These are phyloP conservation scores for Starmerella davenportii DNA, from an alignment of 805 yeast genomes.

Conservation along the genomic window DNA sequence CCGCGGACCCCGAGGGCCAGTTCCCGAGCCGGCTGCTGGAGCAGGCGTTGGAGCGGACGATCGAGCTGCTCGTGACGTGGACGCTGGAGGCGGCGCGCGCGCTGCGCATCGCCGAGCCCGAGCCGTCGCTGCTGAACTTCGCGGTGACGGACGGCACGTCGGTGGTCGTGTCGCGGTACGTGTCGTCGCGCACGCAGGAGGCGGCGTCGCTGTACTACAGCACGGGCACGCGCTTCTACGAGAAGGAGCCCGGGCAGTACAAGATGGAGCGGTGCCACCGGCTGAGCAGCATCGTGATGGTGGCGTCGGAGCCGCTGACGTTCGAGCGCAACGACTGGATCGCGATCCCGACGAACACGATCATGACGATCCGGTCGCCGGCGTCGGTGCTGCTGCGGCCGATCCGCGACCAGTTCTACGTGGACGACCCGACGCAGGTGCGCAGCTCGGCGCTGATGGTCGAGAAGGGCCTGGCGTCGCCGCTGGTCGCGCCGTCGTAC, in stretches of 20 bases:
- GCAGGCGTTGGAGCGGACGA: slow-evolving; percentile 52
- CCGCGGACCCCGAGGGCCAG: slow-evolving; percentile 38
- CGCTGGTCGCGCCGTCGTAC: slow-evolving; percentile 41
- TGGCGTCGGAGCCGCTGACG: slow-evolving; percentile 90
- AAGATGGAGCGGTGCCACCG: slow-evolving; percentile 86
- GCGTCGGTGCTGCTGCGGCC: slow-evolving; percentile 87
- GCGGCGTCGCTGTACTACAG: slow-evolving; percentile 93
- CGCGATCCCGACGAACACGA: slow-evolving; percentile 83
- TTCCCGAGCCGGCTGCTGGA: slow-evolving; percentile 33
- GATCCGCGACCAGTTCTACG: slow-evolving; percentile 71
- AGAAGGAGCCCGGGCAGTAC: slow-evolving; percentile 78
- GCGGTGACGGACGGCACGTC: slow-evolving; percentile 88
- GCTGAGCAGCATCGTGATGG: slow-evolving; percentile 87
- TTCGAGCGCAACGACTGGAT: slow-evolving; percentile 97
- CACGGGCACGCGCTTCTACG: slow-evolving; percentile 80
- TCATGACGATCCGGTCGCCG: slow-evolving; percentile 49
- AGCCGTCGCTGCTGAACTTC: slow-evolving; percentile 77
- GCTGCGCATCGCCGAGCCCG: slow-evolving; percentile 23
- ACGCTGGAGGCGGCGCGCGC: slow-evolving; percentile 39
- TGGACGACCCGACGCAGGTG: slow-evolving; percentile 43
- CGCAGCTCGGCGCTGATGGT: slow-evolving; percentile 73
- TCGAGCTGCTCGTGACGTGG: slow-evolving; percentile 64
- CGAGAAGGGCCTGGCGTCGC: slow-evolving; percentile 82
- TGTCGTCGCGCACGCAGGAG: slow-evolving; percentile 77
- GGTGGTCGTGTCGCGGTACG: slow-evolving; percentile 73